Conservation (phyloP, 2,329 filamentous ascomycete genomes). For the Proliferodiscus dingleyae region DNA sequence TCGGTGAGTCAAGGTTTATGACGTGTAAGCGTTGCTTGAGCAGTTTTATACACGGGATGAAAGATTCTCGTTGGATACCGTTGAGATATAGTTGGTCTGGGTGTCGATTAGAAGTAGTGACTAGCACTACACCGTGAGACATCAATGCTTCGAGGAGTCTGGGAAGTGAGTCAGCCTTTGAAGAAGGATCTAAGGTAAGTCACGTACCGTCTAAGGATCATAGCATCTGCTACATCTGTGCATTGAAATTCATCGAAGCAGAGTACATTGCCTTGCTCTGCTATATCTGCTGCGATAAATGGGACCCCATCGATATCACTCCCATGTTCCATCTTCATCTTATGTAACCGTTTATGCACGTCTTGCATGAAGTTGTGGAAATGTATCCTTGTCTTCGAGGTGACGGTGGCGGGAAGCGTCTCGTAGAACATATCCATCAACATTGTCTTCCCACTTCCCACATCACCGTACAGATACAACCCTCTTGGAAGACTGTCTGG, state of each 20-base stretch:
- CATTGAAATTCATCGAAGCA: conserved; percentile 99
- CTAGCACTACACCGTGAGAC: conserved; percentile 92
- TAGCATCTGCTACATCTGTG: conserved; percentile 96
- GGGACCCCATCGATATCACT: conserved; percentile 87
- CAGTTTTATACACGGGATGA: conserved; percentile 90
- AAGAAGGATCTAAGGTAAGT: not conserved
- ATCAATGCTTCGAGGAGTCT: conserved; percentile 84
- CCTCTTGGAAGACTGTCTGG: conserved; percentile 77
- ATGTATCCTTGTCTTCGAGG: conserved; percentile 85
- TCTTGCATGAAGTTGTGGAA: conserved; percentile 99
- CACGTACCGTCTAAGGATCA: conserved; percentile 81
- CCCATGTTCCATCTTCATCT: conserved; percentile 82
- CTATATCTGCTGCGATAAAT: conserved; percentile 92
- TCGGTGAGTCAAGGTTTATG: conserved; percentile 90
- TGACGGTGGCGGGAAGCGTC: conserved; percentile 75
- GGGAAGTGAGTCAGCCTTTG: conserved; percentile 4
- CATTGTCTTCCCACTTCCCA: conserved; percentile 98
- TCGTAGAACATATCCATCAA: conserved; percentile 98
- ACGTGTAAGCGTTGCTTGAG: conserved; percentile 80
- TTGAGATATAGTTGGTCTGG: conserved; percentile 97
- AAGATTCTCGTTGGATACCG: conserved; percentile 91
- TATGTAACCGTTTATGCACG: conserved; percentile 85
- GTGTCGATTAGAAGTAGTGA: conserved; percentile 96
- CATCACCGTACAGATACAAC: conserved; percentile 92
- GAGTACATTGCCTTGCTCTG: conserved; percentile 74